Evolutionary conservation across 139 green algal species (phyloP), one percentile per base, ranked within the genome.

Genomic region (Chlorella sorokiniana): DNA sequence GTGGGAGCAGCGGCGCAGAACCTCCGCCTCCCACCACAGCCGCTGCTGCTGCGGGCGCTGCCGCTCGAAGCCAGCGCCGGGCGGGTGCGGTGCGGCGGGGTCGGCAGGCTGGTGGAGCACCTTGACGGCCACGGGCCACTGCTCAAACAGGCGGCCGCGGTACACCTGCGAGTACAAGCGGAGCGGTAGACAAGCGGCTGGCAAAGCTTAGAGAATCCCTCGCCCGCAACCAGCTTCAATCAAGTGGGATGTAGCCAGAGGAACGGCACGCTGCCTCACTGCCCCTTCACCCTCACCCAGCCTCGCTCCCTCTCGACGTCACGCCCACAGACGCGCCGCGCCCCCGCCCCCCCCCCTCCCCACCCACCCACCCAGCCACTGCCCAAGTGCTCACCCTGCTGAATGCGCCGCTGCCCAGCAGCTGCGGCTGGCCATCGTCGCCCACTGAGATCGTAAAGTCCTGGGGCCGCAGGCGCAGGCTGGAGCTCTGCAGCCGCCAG

Each of bases 401-500:
- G 33, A 33, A 42, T 42, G 62, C 62, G 23, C 62, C 62, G 31
- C 27, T 7, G 31, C 62, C 62, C 7, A 69, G 62, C 62, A 69
- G 62, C 4, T 69, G 29, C 4, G 62, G 62, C 62, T n/a, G 62
- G 4, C 62, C 62, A 2, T 29, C 20, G 14, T 38, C 33, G 11
- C 40, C 62, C 62, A 69, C 27, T n/a, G 33, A 22, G 31, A 69
- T 69, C 23, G 38, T 29, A 25, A 69, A 69, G 31, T 69, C 62
- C 14, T 40, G 27, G 23, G 62, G 27, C 31, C 40, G 31, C 7
- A 69, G 62, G 27, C 33, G 62, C 62, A 69, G 62, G 62, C 62
- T 69, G 62, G 27, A 20, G 62, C 62, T 69, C 29, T 42, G 62
- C 23, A 69, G 62, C 27, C 62, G 62, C 62, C 62, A 69, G 62